phyloP scores from a whole-genome alignment of 208 protist genomes.

The Zelonia costaricensis region DNA sequence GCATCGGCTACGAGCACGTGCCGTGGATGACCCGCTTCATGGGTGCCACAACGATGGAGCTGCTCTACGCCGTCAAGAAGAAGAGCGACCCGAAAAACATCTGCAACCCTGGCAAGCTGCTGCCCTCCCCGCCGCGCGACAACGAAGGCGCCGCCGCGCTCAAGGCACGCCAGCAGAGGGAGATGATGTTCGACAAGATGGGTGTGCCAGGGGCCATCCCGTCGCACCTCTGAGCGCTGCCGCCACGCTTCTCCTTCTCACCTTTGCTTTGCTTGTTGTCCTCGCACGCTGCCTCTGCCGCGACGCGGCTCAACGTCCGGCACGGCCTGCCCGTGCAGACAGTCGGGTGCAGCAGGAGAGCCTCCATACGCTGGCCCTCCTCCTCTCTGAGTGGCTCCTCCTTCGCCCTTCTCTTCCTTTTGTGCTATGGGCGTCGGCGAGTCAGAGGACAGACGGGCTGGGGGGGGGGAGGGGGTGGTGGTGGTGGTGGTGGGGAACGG shows the following conservation, averaged over 20 bases:
- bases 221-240: slow-evolving; percentile 37
- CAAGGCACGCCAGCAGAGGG: slow-evolving; percentile 47
- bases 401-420: background rate
- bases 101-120: slow-evolving; percentile 91
- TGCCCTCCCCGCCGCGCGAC: slow-evolving; percentile 51
- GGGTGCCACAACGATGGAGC: slow-evolving; percentile 57
- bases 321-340: too few relatives aligned
- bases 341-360: too few relatives aligned
- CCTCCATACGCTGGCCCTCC: too few relatives aligned
- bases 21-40: slow-evolving; percentile 91
- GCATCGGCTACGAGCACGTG: slow-evolving; percentile 93
- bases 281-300: too few relatives aligned
- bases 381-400: too few relatives aligned
- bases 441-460: too few relatives aligned
- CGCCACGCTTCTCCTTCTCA: background rate
- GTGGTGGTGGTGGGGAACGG: too few relatives aligned
- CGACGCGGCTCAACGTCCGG: too few relatives aligned
- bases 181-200: slow-evolving; percentile 94
- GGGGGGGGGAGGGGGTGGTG: too few relatives aligned
- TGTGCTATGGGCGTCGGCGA: too few relatives aligned
- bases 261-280: too few relatives aligned
- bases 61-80: slow-evolving; percentile 83
- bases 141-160: slow-evolving; percentile 41
- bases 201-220: slow-evolving; percentile 70
- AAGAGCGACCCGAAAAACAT: slow-evolving; percentile 89